Evolutionary conservation across 164 flowering plant genomes (phyloP).

Genomic region (Magnolia changhungtana): DNA sequence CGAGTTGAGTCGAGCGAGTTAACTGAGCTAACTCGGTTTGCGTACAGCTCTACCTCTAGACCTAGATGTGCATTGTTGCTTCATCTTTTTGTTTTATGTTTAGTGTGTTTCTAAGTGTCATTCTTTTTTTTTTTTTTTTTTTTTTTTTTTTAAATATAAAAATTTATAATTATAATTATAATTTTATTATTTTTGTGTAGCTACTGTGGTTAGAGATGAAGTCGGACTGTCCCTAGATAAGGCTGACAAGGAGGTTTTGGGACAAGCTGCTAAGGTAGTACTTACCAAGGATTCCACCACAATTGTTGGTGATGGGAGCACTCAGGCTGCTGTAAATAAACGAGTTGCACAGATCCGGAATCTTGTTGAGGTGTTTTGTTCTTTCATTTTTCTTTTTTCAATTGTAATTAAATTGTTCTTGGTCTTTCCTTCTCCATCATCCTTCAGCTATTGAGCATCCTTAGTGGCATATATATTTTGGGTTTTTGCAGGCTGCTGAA

Average conservation of each 20-base stretch:
- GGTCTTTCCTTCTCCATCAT: not conserved
- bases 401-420: not conserved
- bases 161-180: too few relatives aligned
- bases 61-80: not conserved
- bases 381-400: not conserved
- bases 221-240: slow-evolving; percentile 89
- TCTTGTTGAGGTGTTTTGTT: slow-evolving; percentile 62
- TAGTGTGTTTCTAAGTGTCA: not conserved
- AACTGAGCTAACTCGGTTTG: too few relatives aligned
- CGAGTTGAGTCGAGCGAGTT: too few relatives aligned
- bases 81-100: not conserved
- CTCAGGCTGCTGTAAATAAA: slow-evolving; percentile 83
- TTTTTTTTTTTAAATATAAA: too few relatives aligned
- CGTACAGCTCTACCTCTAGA: too few relatives aligned
- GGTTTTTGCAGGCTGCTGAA: slow-evolving; percentile 66
- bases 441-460: not conserved
- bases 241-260: slow-evolving; percentile 81
- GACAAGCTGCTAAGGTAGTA: slow-evolving; percentile 93
- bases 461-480: not conserved
- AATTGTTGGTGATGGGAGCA: slow-evolving; percentile 97
- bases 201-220: slow-evolving; percentile 90
- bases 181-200: slow-evolving; percentile 27
- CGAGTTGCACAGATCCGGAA: slow-evolving; percentile 86
- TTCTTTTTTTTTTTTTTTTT: not conserved
- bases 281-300: slow-evolving; percentile 88